phyloP scores from a whole-genome alignment of 495 filamentous ascomycete species.

The Neurospora sp. region DNA sequence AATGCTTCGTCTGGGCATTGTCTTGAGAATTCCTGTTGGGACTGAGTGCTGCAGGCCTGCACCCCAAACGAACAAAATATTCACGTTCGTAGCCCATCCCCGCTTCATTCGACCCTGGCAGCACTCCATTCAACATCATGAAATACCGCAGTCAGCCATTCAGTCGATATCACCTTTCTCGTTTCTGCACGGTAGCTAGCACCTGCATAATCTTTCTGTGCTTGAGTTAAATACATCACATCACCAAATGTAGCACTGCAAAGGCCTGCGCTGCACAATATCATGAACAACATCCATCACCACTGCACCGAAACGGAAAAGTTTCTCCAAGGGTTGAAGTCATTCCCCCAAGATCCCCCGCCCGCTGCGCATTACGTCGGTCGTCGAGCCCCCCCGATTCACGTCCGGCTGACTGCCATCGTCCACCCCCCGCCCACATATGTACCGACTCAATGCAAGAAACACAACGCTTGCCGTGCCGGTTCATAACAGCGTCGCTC shows the following conservation, averaged over 20 bases:
- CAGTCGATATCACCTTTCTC: neutral
- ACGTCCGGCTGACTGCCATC: neutral
- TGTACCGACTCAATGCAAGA: neutral
- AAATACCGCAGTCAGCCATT: neutral
- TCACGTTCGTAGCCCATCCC: neutral
- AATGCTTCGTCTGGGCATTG: neutral
- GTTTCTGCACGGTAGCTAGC: too few relatives aligned
- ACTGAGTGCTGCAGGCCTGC: too few relatives aligned
- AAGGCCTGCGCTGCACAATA: too few relatives aligned
- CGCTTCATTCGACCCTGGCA: neutral
- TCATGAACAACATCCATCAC: too few relatives aligned
- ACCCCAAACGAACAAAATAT: neutral
- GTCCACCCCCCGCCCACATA: neutral
- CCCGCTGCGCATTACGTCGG: neutral
- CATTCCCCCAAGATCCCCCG: too few relatives aligned
- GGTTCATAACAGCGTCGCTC: neutral
- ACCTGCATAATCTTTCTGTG: too few relatives aligned
- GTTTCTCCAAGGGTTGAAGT: too few relatives aligned
- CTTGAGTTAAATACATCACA: too few relatives aligned
- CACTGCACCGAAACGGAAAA: too few relatives aligned
- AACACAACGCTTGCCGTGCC: neutral
- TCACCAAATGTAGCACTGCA: too few relatives aligned
- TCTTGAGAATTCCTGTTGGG: too few relatives aligned
- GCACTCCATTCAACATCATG: neutral
- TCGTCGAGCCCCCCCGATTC: neutral